Percentiles rank a stretch among this genome's conserved stretches.
Conservation (phyloP, 1,284 basidiomycete species). For the Apiotrichum laibachii region DNA sequence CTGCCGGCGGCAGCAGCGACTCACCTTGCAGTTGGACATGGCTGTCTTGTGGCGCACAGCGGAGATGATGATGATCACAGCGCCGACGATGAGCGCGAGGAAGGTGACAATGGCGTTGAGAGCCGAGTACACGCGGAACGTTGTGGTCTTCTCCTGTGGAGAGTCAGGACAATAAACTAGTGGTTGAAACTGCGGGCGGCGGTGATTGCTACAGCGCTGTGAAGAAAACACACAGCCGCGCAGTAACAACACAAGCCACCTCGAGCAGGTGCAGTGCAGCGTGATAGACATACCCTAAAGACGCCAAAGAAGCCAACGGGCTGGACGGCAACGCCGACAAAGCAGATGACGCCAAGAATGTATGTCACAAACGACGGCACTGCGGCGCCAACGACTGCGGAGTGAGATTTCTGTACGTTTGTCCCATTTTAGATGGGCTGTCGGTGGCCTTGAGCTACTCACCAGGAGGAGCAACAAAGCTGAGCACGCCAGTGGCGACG, state of each 20-base stretch:
- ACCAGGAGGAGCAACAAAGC: constrained; percentile 66
- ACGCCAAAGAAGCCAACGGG: constrained; percentile 79
- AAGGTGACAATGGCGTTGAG: constrained; percentile 63
- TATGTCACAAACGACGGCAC: constrained; percentile 70
- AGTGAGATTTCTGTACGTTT: not conserved
- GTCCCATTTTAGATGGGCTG: not conserved
- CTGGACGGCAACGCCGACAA: constrained; percentile 69
- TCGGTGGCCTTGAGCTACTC: constrained; percentile 4
- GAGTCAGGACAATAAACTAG: not conserved
- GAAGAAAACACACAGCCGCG: too few species aligned
- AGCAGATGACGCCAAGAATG: constrained; percentile 71
- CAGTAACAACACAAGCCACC: too few species aligned
- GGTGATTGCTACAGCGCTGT: not conserved
- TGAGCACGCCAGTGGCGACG: constrained; percentile 69
- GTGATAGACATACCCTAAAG: constrained; percentile 56
- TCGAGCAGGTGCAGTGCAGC: too few species aligned
- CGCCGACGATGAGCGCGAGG: constrained; percentile 69
- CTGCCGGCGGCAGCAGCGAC: not conserved
- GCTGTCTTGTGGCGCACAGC: constrained; percentile 70
- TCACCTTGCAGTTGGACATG: constrained; percentile 62
- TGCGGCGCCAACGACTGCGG: constrained; percentile 74
- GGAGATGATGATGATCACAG: constrained; percentile 74
- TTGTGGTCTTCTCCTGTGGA: constrained; percentile 67
- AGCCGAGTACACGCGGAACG: constrained; percentile 71
- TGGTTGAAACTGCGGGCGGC: not conserved